Base-by-base conservation (phyloP, 2,329 filamentous ascomycete species). In the Trematosphaeria pertusa region DNA sequence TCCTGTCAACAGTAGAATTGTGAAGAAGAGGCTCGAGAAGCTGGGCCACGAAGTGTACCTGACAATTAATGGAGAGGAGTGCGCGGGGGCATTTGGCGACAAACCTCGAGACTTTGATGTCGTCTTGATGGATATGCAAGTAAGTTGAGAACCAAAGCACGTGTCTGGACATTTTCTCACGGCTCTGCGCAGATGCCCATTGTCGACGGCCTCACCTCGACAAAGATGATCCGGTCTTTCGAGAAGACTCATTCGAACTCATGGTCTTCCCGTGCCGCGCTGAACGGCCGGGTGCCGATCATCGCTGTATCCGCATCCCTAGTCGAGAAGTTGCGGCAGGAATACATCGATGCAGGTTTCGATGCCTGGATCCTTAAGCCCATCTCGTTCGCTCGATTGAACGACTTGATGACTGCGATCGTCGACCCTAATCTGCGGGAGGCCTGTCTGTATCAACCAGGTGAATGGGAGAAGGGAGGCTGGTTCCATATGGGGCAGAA, bases 311-410 rank as follows among this genome's bases (percentile, higher is more conserved):
- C 91, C 0, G 91, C 91, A 6, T 93, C 89, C 0, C 75, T 96
- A 1, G 64, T 88, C 1, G 91, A 96, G 66, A 81, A 78, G 14
- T 82, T 91, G 34, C 81, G 76, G 39, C 77, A 86, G 31, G 81
- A 73, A 0, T 96, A 96, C 57, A 81, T 91, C 33, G 79, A 88
- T 34, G 85, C 85, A 5, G 91, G 91, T 0, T 96, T 96, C 57
- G 91, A 96, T 57, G 91, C 88, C 18, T 96, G 91, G 91, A 91
- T 96, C 19, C 75, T 95, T 46, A 96, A 96, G 63, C 91, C 91
- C 0, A 88, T 96, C 34, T 86, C 93, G 50, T 95, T 96, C 65
- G 83, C 85, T 56, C 81, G 90, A 7, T 77, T 96, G 0, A 84
- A 83, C 48, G 78, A 81, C 17, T 76, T 96, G 6, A 78, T 96